Conservation (phyloP, 495 filamentous ascomycete species). For the Penicillium pulvis region DNA sequence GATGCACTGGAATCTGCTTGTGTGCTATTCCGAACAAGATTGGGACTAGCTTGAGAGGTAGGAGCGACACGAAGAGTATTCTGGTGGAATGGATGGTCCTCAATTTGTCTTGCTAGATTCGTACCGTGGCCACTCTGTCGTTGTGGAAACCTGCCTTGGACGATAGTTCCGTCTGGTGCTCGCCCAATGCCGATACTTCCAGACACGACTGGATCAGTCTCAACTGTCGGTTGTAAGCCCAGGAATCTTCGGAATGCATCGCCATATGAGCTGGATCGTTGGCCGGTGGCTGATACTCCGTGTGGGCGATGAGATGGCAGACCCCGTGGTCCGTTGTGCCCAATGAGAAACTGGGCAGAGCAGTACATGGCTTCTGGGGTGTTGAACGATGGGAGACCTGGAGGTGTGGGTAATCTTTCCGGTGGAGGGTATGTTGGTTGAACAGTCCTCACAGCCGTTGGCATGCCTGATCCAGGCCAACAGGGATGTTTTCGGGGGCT, state of each 20-base stretch:
- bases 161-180: constrained; percentile 40
- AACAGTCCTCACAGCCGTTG: constrained; percentile 28
- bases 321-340: constrained; percentile 7
- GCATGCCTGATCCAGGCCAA: constrained; percentile 30
- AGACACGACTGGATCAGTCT: constrained; percentile 3
- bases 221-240: constrained; percentile 7
- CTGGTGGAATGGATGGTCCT: constrained; percentile 42
- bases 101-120: constrained; percentile 25
- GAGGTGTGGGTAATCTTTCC: constrained; percentile 45
- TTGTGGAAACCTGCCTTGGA: constrained; percentile 41
- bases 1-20: background rate
- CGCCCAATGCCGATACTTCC: constrained; percentile 26
- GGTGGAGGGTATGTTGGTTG: constrained; percentile 45
- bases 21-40: background rate
- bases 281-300: background rate
- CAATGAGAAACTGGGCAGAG: constrained; percentile 29
- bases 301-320: background rate
- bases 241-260: constrained; percentile 34
- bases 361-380: constrained; percentile 43
- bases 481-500: constrained; percentile 12
- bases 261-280: constrained; percentile 23
- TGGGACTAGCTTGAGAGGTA: background rate
- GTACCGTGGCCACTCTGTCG: constrained; percentile 44
- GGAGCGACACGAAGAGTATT: constrained; percentile 23
- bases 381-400: constrained; percentile 50